Evolutionary conservation across 2,329 filamentous ascomycete genomes (phyloP).

Genomic region (Monascus ruber): DNA sequence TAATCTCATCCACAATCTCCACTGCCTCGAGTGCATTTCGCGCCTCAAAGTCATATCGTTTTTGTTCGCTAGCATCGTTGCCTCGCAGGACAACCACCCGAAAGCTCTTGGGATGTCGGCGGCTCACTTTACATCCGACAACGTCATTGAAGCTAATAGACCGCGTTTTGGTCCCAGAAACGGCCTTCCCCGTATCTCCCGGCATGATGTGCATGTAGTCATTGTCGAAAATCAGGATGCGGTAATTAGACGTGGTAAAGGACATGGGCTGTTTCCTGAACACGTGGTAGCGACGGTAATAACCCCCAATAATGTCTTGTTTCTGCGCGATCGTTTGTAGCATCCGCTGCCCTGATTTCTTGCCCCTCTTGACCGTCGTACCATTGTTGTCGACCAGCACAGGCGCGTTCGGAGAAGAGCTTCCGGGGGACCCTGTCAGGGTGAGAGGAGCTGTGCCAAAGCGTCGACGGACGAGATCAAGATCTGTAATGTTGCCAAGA

Average conservation of each 20-base stretch:
- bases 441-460: conserved; percentile 51
- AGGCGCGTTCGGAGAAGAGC: conserved; percentile 53
- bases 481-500: conserved; percentile 46
- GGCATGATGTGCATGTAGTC: conserved; percentile 58
- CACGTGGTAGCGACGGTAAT: conserved; percentile 53
- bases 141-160: conserved; percentile 53
- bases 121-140: conserved; percentile 54
- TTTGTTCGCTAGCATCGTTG: conserved; percentile 51
- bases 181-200: conserved; percentile 41
- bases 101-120: conserved; percentile 54
- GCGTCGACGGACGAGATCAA: conserved; percentile 51
- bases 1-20: conserved; percentile 54
- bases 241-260: conserved; percentile 49
- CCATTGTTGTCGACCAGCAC: conserved; percentile 39
- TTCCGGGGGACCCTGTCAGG: conserved; percentile 47
- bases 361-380: conserved; percentile 31
- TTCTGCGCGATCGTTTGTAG: conserved; percentile 39
- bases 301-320: conserved; percentile 35
- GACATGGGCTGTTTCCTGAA: conserved; percentile 55
- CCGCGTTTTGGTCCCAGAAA: conserved; percentile 44
- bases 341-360: conserved; percentile 28
- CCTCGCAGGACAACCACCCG: conserved; percentile 50
- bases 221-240: conserved; percentile 51
- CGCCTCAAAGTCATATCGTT: conserved; percentile 57
- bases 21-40: conserved; percentile 45